These are phyloP conservation scores for Przewalskia tangutica DNA, from an alignment of 257 asterid genomes.

Conservation along the genomic window DNA sequence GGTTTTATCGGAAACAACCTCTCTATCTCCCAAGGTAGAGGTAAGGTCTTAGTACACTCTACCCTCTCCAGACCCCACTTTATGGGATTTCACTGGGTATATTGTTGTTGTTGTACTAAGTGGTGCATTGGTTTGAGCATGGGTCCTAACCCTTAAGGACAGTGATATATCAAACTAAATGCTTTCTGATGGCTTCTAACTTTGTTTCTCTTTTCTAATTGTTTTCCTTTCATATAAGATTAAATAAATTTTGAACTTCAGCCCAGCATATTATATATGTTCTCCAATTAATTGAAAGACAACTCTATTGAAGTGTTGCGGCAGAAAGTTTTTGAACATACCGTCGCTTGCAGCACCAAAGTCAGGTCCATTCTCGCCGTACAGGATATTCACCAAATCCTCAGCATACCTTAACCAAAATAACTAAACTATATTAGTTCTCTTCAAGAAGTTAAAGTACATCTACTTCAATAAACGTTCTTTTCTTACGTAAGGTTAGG, in stretches of 20 bases:
- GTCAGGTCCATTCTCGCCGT: conserved; percentile 77
- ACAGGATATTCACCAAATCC: conserved; percentile 83
- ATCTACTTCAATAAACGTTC: neutral
- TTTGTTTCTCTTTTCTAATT: neutral
- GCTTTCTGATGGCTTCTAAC: neutral
- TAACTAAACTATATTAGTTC: conserved; percentile 15
- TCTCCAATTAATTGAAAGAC: neutral
- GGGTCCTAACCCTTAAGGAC: no score
- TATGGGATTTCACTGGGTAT: no score
- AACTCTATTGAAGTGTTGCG: neutral
- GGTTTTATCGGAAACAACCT: no score
- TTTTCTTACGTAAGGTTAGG: conserved; percentile 89
- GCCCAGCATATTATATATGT: neutral
- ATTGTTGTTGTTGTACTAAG: no score
- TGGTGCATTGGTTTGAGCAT: no score
- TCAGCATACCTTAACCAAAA: conserved; percentile 63
- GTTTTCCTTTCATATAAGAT: neutral
- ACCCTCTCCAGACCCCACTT: no score
- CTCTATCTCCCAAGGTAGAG: no score
- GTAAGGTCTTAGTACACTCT: no score
- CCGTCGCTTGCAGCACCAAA: conserved; percentile 99
- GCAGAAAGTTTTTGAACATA: conserved; percentile 14
- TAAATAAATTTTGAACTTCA: neutral
- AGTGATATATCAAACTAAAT: neutral
- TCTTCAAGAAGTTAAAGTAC: neutral